Evolutionary conservation across 140 eudicot species (phyloP), one percentile per base, ranked within the genome.

Genomic region (Bidens hawaiensis): DNA sequence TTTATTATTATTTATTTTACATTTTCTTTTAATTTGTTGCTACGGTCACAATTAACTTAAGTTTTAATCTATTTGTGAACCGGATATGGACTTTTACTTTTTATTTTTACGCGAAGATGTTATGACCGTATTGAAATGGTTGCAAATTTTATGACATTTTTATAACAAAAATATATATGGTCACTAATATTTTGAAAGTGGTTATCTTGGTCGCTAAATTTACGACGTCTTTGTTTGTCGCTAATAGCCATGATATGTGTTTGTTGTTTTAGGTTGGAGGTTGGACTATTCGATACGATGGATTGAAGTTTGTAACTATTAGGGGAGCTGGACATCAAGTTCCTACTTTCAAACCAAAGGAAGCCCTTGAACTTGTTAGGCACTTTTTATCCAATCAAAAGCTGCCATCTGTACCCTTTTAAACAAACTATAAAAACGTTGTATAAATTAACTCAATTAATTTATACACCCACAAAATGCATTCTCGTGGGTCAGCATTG

Each of bases 301-400:
- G 94, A 2, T 64, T 88, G 67, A 79, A 63, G 75, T 88, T 76
- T 70, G 94, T 84, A 48, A 88, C 87, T n/a, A 7, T 84, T 5
- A 75, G 96, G 56, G 96, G 94, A 64, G 96, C 96, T 0, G 96
- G 96, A 23, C 96, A 88, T 65, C 83, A 88, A 75, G 96, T 84
- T 52, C 96, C 94, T 0, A 76, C 85, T 0, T 88, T 84, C 19
- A 88, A 84, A 70, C 94, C 96, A 22, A 77, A 71, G 24, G 79
- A 88, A 63, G 68, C 87, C 15, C 85, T 84, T 40, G 82, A 82
- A 62, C 67, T 88, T 14, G 40, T 82, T 60, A 48, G 12, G 15
- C 89, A 88, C 74, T 88, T 88, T 70, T 71, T 88, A 51, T 76
- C 75, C 26, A 66, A 75, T 62, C 46, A 75, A 46, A 82, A 59